Evolutionary conservation across 495 filamentous ascomycete species (phyloP).

Genomic region (Neurospora sp.): DNA sequence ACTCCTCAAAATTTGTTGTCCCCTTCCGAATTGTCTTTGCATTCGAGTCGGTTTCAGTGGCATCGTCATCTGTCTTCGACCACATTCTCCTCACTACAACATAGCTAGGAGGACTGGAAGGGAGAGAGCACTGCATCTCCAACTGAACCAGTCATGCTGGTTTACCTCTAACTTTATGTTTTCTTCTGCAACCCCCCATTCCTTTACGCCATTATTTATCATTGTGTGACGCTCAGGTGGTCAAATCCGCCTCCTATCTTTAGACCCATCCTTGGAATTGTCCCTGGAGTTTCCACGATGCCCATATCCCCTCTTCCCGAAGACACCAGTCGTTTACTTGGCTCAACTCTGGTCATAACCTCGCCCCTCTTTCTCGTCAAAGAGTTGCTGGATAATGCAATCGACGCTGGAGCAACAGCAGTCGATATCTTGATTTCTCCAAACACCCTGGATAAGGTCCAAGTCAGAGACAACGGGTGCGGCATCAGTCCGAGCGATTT

Average conservation of each 20-base stretch:
- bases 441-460: constrained; percentile 73
- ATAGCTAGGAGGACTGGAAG: neutral
- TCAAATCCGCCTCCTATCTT: neutral
- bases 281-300: constrained; percentile 7
- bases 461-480: constrained; percentile 81
- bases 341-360: constrained; percentile 62
- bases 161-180: neutral
- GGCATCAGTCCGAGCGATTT: constrained; percentile 70
- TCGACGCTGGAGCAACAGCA: constrained; percentile 70
- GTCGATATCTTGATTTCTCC: constrained; percentile 63
- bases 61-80: neutral
- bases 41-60: neutral
- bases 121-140: neutral
- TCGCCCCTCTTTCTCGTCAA: constrained; percentile 71
- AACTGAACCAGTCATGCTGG: neutral
- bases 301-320: constrained; percentile 47
- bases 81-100: neutral
- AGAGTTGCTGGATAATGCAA: constrained; percentile 84
- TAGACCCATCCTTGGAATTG: neutral
- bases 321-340: constrained; percentile 53
- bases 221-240: neutral
- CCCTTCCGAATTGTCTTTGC: neutral
- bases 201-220: neutral
- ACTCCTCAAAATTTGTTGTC: neutral
- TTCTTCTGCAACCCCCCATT: neutral